Base-by-base conservation (phyloP, 305 asterid genomes). In the Plantago coronopus region DNA sequence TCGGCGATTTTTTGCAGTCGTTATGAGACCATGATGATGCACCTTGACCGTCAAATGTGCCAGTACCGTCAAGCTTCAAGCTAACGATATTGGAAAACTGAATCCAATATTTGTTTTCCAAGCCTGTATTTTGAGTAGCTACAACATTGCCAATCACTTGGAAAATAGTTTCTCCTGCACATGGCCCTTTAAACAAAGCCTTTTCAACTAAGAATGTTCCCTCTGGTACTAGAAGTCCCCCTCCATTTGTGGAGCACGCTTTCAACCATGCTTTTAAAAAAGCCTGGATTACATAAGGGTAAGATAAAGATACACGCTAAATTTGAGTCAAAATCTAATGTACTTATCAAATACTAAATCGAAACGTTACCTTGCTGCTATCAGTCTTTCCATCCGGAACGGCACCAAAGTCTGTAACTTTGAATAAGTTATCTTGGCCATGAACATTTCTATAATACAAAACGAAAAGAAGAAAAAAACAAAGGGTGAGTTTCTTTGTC, bases 41-140 rank as follows among this genome's bases (percentile, higher is more conserved):
- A 4, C 77, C 80, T 19, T 68, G 60, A 12, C 80, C 80, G 18
- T 75, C 66, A 4, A 75, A 75, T 14, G 57, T 56, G 17, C 74
- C 74, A 3, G 21, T 17, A 2, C 80, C 80, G 7, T 0, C 8
- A 7, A 75, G 5, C 2, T 7, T 50, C 17, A 75, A 56, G 51
- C 43, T 48, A 46, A 67, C 42, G 11, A 71, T 17, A 1, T 47
- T 2, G 34, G 9, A 9, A 45, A 64, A 71, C 2, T 31, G n/a
- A 54, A 75, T 67, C 74, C 77, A 75, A 53, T 62, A 43, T 0
- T 17, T 22, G 15, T 31, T 13, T 6, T 13, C 12, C 13, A 25
- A 46, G 4, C 25, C 1, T 50, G 64, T 66, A 34, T 34, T 51
- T 21, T 43, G n/a, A 20, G 63, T 38, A 54, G 80, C 80, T 57